phyloP scores from a whole-genome alignment of 2,329 filamentous ascomycete genomes.

The Apiospora rasikravindrae region DNA sequence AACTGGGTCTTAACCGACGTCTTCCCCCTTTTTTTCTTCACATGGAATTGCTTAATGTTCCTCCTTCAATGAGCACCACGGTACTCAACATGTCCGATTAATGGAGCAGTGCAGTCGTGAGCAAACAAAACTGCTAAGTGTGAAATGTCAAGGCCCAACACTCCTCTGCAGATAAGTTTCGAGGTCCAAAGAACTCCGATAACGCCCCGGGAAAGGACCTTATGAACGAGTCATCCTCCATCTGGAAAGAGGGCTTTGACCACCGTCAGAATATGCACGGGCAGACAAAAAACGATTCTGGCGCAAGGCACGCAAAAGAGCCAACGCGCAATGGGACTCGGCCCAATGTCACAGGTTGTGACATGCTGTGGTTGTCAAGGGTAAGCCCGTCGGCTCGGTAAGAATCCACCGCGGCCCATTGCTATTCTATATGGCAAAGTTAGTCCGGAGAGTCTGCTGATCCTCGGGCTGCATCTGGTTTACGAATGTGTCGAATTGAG shows the following conservation, averaged over 20 bases:
- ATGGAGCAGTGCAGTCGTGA: neutral
- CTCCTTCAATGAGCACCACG: neutral
- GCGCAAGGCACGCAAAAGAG: neutral
- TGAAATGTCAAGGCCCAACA: neutral
- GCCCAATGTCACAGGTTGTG: neutral
- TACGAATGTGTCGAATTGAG: constrained; percentile 62
- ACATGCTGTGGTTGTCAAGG: neutral
- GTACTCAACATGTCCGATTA: constrained; percentile 1
- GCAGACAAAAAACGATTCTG: neutral
- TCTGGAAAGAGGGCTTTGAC: neutral
- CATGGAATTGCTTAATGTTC: neutral
- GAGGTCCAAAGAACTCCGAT: constrained; percentile 7
- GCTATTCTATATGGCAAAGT: constrained; percentile 41
- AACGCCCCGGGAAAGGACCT: neutral
- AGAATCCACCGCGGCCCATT: neutral
- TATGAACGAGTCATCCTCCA: neutral
- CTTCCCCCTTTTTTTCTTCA: neutral
- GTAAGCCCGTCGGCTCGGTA: neutral
- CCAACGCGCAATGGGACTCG: neutral
- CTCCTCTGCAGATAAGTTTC: neutral
- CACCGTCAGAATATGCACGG: neutral
- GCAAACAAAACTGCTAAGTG: neutral
- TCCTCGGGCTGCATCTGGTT: constrained; percentile 55
- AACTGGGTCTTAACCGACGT: neutral
- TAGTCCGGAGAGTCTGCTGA: constrained; percentile 53